phyloP scores from a whole-genome alignment of 148 eudicot species.

The Pouteria glomerata region DNA sequence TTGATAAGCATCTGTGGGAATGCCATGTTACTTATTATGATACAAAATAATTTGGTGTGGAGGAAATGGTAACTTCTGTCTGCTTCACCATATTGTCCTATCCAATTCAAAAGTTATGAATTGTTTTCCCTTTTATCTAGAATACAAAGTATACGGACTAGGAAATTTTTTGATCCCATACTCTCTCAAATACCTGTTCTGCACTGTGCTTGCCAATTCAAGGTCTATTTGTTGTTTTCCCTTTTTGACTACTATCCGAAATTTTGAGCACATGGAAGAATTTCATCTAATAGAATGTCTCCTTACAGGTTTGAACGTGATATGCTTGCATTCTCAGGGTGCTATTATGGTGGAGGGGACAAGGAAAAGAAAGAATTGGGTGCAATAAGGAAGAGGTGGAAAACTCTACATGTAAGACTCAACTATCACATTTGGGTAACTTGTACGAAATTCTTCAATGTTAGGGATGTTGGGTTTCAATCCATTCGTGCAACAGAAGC shows the following conservation, averaged over 20 bases:
- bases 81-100: not conserved
- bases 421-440: constrained; percentile 3
- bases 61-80: not conserved
- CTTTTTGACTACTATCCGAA: not conserved
- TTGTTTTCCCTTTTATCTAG: not conserved
- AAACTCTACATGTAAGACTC: constrained; percentile 87
- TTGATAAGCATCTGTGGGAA: too few species aligned
- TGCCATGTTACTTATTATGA: too few species aligned
- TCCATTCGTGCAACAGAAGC: constrained; percentile 48
- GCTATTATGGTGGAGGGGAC: constrained; percentile 97
- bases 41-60: too few species aligned
- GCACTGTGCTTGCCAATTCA: not conserved
- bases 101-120: too few species aligned
- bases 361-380: constrained; percentile 79
- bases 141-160: not conserved
- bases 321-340: constrained; percentile 99
- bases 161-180: not conserved
- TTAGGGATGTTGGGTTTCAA: not conserved
- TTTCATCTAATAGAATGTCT: not conserved
- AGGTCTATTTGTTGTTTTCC: not conserved
- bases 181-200: too few species aligned
- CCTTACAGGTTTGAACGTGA: constrained; percentile 91
- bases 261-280: not conserved
- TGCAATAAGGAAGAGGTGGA: constrained; percentile 87
- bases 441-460: not conserved